Percentiles rank a stretch among this genome's conserved stretches.
phyloP scores from a whole-genome alignment of 2,329 filamentous ascomycete genomes.

The Lojkania enalia region DNA sequence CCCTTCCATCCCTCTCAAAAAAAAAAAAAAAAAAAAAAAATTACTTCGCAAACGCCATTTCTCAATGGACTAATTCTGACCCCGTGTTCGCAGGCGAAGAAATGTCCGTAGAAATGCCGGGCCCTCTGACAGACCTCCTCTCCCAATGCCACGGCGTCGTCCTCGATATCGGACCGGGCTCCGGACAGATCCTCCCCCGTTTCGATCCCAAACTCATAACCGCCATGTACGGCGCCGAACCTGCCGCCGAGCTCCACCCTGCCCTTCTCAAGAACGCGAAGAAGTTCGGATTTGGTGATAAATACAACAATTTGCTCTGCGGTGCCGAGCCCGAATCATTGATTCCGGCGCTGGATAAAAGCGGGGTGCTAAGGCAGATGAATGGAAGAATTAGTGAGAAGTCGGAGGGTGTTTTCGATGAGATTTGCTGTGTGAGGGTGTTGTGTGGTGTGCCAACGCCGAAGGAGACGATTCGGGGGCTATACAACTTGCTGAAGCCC shows the following conservation, averaged over 20 bases:
- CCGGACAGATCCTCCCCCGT: conserved; percentile 54
- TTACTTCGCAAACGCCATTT: no score
- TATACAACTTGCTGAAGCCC: conserved; percentile 58
- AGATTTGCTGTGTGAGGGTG: conserved; percentile 58
- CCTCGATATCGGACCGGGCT: conserved; percentile 54
- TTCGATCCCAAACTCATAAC: conserved; percentile 50
- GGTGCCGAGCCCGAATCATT: conserved; percentile 53
- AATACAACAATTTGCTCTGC: conserved; percentile 55
- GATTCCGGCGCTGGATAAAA: conserved; percentile 49
- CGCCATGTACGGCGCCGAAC: conserved; percentile 59
- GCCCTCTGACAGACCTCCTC: conserved; percentile 32
- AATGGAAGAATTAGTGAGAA: conserved; percentile 25
- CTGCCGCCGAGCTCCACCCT: conserved; percentile 52
- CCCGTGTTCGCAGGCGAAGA: conserved; percentile 33
- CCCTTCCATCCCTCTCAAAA: no score
- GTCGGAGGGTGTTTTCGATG: conserved; percentile 54
- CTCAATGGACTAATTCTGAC: not conserved
- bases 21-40: no score
- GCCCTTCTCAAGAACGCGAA: conserved; percentile 48
- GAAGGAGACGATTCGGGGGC: conserved; percentile 48
- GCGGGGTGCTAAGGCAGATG: conserved; percentile 44
- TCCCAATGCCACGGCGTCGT: conserved; percentile 34
- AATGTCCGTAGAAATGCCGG: conserved; percentile 44
- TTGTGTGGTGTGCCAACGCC: conserved; percentile 58
- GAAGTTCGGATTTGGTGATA: conserved; percentile 47